Evolutionary conservation across 441 rosid genomes (phyloP), one percentile per base, ranked within the genome.

Genomic region (Populus hybrid): DNA sequence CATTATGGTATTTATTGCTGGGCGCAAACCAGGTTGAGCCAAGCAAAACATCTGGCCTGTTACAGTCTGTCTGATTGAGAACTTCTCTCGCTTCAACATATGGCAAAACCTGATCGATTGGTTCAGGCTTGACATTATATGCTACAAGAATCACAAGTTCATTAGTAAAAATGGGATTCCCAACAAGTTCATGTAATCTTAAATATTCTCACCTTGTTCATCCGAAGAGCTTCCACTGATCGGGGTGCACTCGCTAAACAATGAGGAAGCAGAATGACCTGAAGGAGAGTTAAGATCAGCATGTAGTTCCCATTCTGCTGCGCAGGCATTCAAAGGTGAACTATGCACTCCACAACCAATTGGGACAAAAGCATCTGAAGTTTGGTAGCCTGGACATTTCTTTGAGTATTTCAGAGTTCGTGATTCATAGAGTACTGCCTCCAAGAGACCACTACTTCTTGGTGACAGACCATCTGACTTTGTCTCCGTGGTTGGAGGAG

Each of bases 341-440:
- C 91, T 87, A 82, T 89, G 89, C 74, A 85, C 85, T 72, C 79
- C 29, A 28, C 29, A 87, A 78, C 88, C 85, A 79, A 87, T 88
- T 68, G 90, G 68, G 35, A 84, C 73, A 38, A 95, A 89, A 72
- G 98, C 89, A 84, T 81, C 79, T 67, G 90, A 85, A 82, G 90
- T 84, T 89, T 92, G 92, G 77, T 88, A 90, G 63, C 92, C 83
- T 36, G 90, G 86, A 78, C 78, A 86, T 83, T 92, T 91, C 85
- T 92, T 93, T 12, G 85, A 88, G 75, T 86, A 76, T 86, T 87
- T 84, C 74, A 90, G 81, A 74, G 87, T 84, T 84, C 91, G 92
- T 74, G 98, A 90, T 86, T 91, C 94, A 6, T 92, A 84, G 79
- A 96, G 90, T 83, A 96, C 81, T 86, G 96, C 93, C 89, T 96